phyloP scores from a whole-genome alignment of 495 filamentous ascomycete genomes.

The Ramalina intermedia region DNA sequence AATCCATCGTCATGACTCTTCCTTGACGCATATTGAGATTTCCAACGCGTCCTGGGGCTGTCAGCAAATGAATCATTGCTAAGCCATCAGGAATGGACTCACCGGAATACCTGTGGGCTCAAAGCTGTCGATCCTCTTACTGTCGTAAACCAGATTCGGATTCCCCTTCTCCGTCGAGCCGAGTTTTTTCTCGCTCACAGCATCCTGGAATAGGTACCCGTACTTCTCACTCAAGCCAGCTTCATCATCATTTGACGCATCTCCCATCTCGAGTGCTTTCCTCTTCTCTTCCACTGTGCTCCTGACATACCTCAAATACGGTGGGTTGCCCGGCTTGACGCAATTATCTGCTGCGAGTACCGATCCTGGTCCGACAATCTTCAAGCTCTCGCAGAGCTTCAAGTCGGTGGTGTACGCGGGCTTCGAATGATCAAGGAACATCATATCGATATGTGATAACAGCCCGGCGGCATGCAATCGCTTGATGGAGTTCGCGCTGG shows the following conservation, averaged over 20 bases:
- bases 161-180: constrained; percentile 41
- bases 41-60: constrained; percentile 54
- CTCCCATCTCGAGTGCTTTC: constrained; percentile 21
- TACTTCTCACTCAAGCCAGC: constrained; percentile 21
- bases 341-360: constrained; percentile 56
- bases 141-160: constrained; percentile 56
- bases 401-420: constrained; percentile 49
- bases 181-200: constrained; percentile 27
- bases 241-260: constrained; percentile 17
- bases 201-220: constrained; percentile 25
- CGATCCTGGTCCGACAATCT: constrained; percentile 38
- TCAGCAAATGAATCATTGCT: not conserved
- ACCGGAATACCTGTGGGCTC: constrained; percentile 49
- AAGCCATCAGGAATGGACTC: constrained; percentile 14
- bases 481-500: constrained; percentile 39
- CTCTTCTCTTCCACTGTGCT: constrained; percentile 36
- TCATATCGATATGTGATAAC: constrained; percentile 42
- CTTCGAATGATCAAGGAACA: constrained; percentile 62
- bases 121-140: constrained; percentile 47
- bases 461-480: constrained; percentile 31
- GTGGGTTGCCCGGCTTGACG: constrained; percentile 55
- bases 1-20: not conserved
- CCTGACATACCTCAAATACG: constrained; percentile 50
- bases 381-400: constrained; percentile 52
- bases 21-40: constrained; percentile 44